Evolutionary conservation across 805 yeast species (phyloP), one percentile per base, ranked within the genome.

Genomic region (Dipodascus geniculatus): DNA sequence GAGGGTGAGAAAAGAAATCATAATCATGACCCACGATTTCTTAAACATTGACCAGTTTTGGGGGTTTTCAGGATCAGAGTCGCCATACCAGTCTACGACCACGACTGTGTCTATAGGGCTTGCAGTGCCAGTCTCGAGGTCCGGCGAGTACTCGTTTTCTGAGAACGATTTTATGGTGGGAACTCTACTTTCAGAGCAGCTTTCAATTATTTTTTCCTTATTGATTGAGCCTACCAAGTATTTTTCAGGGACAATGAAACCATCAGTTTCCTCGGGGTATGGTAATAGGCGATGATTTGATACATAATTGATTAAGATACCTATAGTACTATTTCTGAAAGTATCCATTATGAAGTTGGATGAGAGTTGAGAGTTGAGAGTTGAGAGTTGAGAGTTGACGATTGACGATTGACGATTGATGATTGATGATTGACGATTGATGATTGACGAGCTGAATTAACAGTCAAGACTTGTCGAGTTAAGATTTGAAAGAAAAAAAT

Each of bases 51-150:
- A 70, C 85, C 85, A 81, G 61, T 80, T 80, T 20, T 65, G 60
- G 0, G 86, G 85, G 56, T 75, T 68, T 52, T 75, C 82, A 0
- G 79, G 75, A 59, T 80, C 85, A 50, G 73, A 54, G 1, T 51
- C 53, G 17, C 61, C 58, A 11, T 58, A 52, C 59, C 61, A 62
- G 16, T 50, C 55, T 3, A 61, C 60, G 31, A 52, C 22, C 4
- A 24, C 22, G 8, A 19, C 50, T 20, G 19, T n/a, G n/a, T n/a
- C n/a, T n/a, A 22, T 35, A 22, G 50, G 3, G 14, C 33, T n/a
- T 22, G n/a, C 23, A 51, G 17, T n/a, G 20, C 33, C 20, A 6
- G 44, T n/a, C 14, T 38, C 20, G 20, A 38, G 20, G 14, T 14
- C 20, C 6, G 19, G 4, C 4, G 44, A 6, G 19, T 38, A 38